phyloP scores from a whole-genome alignment of 1,139 yeast species.

The Kluyveromyces sp. region DNA sequence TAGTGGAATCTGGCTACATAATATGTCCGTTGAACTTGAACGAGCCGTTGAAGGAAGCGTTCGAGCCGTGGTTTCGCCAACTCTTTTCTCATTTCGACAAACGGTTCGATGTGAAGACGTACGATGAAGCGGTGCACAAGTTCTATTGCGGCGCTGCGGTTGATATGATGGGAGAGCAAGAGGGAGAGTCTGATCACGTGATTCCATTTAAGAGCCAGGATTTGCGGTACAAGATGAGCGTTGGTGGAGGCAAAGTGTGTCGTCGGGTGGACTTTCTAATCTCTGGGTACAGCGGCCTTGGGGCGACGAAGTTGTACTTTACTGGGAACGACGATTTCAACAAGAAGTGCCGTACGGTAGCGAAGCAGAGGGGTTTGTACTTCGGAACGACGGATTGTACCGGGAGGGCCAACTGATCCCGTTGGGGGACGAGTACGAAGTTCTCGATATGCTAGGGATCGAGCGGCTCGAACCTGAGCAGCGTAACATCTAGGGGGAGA shows the following conservation, averaged over 20 bases:
- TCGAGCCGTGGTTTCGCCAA: slow-evolving; percentile 7
- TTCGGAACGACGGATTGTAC: slow-evolving; percentile 47
- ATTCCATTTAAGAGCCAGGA: slow-evolving; percentile 11
- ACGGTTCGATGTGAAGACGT: slow-evolving; percentile 1
- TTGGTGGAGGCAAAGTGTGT: slow-evolving; percentile 29
- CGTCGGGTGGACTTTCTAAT: slow-evolving; percentile 50
- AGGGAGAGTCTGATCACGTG: too few species aligned
- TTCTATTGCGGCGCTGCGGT: slow-evolving; percentile 22
- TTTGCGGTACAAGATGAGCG: slow-evolving; percentile 17
- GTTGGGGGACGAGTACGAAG: slow-evolving; percentile 37
- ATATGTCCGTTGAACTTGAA: slow-evolving; percentile 24
- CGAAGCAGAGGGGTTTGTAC: slow-evolving; percentile 36
- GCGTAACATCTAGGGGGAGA: slow-evolving; percentile 19
- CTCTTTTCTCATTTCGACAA: slow-evolving; percentile 6
- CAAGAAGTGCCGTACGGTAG: slow-evolving; percentile 41
- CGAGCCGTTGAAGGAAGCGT: slow-evolving; percentile 11
- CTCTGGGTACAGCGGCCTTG: slow-evolving; percentile 43
- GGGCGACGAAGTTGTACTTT: slow-evolving; percentile 49
- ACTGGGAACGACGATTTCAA: slow-evolving; percentile 54
- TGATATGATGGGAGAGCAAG: background rate
- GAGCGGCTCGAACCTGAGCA: slow-evolving; percentile 40
- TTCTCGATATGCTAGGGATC: slow-evolving; percentile 42
- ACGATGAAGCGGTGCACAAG: slow-evolving; percentile 21
- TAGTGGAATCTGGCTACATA: slow-evolving; percentile 27
- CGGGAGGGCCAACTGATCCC: slow-evolving; percentile 10